These are phyloP conservation scores for Penicillium cataractarum DNA, from an alignment of 495 filamentous ascomycete species.

Conservation along the genomic window DNA sequence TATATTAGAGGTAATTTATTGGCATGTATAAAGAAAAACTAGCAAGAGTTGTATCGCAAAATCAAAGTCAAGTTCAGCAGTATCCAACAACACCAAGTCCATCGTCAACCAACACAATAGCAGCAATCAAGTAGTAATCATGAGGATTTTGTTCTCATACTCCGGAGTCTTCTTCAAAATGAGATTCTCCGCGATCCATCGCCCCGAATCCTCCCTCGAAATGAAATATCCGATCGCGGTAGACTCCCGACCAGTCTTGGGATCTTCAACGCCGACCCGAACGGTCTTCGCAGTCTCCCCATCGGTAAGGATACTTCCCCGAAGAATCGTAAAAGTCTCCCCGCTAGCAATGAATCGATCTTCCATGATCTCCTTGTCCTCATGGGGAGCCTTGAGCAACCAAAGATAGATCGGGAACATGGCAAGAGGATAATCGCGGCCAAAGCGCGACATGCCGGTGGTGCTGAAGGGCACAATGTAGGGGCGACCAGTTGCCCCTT, in stretches of 20 bases:
- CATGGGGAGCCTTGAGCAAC: conserved; percentile 53
- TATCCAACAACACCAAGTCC: neutral
- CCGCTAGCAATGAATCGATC: conserved; percentile 38
- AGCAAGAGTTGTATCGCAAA: neutral
- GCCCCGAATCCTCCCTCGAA: conserved; percentile 24
- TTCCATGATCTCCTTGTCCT: conserved; percentile 66
- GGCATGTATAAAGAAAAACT: neutral
- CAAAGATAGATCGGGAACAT: conserved; percentile 55
- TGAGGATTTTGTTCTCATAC: conserved; percentile 24
- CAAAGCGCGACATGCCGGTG: conserved; percentile 52
- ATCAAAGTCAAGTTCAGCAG: neutral
- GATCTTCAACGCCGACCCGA: conserved; percentile 47
- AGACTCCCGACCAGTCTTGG: conserved; percentile 40
- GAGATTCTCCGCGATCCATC: conserved; percentile 22
- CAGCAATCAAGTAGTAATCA: conserved; percentile 19
- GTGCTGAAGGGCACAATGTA: conserved; percentile 54
- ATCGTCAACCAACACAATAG: neutral
- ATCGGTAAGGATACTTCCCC: conserved; percentile 45
- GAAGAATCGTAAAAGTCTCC: conserved; percentile 45
- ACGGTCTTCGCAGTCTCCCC: conserved; percentile 36
- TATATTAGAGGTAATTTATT: too few species aligned
- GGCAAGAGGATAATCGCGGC: conserved; percentile 55
- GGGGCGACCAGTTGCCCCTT: conserved; percentile 34
- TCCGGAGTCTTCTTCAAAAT: conserved; percentile 12
- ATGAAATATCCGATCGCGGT: conserved; percentile 50